Evolutionary conservation across 2,329 filamentous ascomycete species (phyloP).

Genomic region (Aspergillus brunneoviolaceus): DNA sequence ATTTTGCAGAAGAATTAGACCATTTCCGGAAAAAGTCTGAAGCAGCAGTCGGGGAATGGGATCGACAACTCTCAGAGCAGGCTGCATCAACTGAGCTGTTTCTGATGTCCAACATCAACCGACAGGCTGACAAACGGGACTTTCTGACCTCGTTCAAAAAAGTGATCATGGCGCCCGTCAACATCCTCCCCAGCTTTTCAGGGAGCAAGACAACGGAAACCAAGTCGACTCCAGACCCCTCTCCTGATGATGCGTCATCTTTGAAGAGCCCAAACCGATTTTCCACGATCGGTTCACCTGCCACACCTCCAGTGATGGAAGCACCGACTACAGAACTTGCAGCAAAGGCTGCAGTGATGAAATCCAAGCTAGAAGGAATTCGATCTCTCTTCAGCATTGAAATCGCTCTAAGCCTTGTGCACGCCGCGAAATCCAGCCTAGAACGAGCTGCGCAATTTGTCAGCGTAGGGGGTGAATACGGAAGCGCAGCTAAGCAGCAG

Average conservation of each 20-base stretch:
- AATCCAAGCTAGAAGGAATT: constrained; percentile 89
- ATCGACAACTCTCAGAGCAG: constrained; percentile 86
- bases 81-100: constrained; percentile 89
- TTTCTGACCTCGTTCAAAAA: constrained; percentile 97
- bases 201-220: constrained; percentile 56
- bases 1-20: constrained; percentile 86
- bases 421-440: constrained; percentile 81
- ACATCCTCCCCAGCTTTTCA: constrained; percentile 72
- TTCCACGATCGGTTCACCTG: constrained; percentile 37
- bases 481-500: constrained; percentile 80
- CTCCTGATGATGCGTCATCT: constrained; percentile 18
- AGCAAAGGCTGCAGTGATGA: constrained; percentile 97
- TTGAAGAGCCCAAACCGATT: constrained; percentile 37
- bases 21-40: constrained; percentile 77
- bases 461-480: constrained; percentile 72
- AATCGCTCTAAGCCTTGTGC: constrained; percentile 84
- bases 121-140: constrained; percentile 93
- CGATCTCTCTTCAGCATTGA: constrained; percentile 95
- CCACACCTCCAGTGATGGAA: constrained; percentile 52
- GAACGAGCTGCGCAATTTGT: constrained; percentile 84
- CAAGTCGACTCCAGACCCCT: constrained; percentile 26
- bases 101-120: constrained; percentile 92
- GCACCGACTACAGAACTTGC: constrained; percentile 87
- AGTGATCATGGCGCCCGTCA: constrained; percentile 98
- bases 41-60: constrained; percentile 78